phyloP scores from a whole-genome alignment of 352 stramenopile species.

The Pythium aristosporum region DNA sequence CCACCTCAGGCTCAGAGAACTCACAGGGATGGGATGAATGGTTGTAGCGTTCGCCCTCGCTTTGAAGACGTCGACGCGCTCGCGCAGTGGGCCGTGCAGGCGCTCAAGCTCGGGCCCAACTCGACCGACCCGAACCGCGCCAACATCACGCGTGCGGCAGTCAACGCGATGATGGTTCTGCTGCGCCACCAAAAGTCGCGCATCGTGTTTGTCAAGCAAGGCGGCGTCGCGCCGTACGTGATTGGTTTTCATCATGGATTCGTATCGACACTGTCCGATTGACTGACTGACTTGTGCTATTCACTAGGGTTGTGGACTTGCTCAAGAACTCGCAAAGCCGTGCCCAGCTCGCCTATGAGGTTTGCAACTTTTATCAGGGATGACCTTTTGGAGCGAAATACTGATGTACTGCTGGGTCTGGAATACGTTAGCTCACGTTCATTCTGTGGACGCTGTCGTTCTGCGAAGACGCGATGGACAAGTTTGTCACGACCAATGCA shows the following conservation, averaged over 20 bases:
- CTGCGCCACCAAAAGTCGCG: slow-evolving; percentile 88
- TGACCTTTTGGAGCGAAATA: background rate
- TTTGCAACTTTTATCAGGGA: slow-evolving; percentile 18
- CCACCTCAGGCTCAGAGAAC: background rate
- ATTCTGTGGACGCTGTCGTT: slow-evolving; percentile 97
- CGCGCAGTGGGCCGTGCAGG: slow-evolving; percentile 75
- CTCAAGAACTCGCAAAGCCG: slow-evolving; percentile 77
- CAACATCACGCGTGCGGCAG: slow-evolving; percentile 80
- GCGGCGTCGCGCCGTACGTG: slow-evolving; percentile 89
- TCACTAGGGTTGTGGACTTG: slow-evolving; percentile 58
- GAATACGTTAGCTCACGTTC: slow-evolving; percentile 87
- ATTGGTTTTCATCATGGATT: background rate
- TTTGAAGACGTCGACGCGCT: slow-evolving; percentile 80
- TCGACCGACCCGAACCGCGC: slow-evolving; percentile 66
- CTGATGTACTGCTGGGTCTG: too few relatives aligned
- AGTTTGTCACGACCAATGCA: slow-evolving; percentile 64
- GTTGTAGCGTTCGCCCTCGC: slow-evolving; percentile 58
- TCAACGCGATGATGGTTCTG: slow-evolving; percentile 92
- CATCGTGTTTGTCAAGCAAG: slow-evolving; percentile 88
- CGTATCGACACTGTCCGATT: background rate
- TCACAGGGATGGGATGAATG: too few relatives aligned
- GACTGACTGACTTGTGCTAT: background rate
- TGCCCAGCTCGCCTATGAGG: slow-evolving; percentile 95
- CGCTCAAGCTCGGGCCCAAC: slow-evolving; percentile 63
- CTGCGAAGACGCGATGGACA: slow-evolving; percentile 76